phyloP scores from a whole-genome alignment of 495 filamentous ascomycete species.

The Penicillium steckii region DNA sequence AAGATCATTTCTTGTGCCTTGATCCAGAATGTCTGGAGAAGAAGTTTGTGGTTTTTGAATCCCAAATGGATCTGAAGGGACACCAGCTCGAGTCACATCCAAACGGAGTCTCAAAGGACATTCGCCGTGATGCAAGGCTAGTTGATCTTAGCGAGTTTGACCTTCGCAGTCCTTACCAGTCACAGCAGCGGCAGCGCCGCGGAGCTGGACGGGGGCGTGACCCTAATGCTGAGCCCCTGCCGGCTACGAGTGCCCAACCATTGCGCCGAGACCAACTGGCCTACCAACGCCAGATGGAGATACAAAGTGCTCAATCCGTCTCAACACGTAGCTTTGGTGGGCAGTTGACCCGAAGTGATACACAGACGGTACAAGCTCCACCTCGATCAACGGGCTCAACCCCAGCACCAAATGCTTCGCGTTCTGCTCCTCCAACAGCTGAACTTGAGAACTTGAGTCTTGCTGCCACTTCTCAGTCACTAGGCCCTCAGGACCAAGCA shows the following conservation, averaged over 20 bases:
- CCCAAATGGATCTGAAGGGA: slow-evolving; percentile 88
- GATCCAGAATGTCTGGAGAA: slow-evolving; percentile 91
- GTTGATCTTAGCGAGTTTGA: slow-evolving; percentile 89
- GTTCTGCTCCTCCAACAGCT: slow-evolving; percentile 38
- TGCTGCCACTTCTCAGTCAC: slow-evolving; percentile 26
- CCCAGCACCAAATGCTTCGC: slow-evolving; percentile 39
- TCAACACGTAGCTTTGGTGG: slow-evolving; percentile 79
- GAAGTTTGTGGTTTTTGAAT: slow-evolving; percentile 97
- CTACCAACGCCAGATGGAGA: slow-evolving; percentile 88
- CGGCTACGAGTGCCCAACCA: slow-evolving; percentile 76
- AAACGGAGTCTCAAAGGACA: slow-evolving; percentile 76
- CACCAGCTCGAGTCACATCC: slow-evolving; percentile 79
- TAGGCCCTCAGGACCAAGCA: slow-evolving; percentile 75
- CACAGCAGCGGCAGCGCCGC: slow-evolving; percentile 56
- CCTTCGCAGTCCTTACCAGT: slow-evolving; percentile 67
- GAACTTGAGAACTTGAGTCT: slow-evolving; percentile 42
- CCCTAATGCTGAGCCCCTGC: slow-evolving; percentile 76
- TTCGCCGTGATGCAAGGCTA: slow-evolving; percentile 75
- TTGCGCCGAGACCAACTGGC: slow-evolving; percentile 85
- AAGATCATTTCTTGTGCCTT: slow-evolving; percentile 81
- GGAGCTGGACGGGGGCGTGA: slow-evolving; percentile 66
- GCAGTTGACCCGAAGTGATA: slow-evolving; percentile 61
- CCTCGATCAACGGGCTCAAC: slow-evolving; percentile 38
- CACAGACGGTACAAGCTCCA: slow-evolving; percentile 44
- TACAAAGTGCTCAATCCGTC: slow-evolving; percentile 80